Base-by-base conservation (phyloP, 192 early-diverging fungal genomes). In the Geranomyces variabilis region DNA sequence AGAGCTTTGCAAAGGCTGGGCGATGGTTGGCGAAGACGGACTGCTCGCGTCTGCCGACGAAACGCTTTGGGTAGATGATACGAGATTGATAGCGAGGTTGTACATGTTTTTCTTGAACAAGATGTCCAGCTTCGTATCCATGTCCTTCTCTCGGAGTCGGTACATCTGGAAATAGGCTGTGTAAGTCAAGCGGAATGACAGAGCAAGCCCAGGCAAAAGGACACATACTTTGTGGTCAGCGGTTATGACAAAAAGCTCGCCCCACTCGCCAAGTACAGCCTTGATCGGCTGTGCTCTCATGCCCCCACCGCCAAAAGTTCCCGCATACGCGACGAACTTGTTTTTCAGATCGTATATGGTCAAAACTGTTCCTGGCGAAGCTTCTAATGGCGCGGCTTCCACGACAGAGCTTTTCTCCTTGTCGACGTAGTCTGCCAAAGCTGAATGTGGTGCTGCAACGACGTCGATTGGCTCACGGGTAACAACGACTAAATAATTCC, bases 51-150 rank as follows among this genome's bases (percentile, higher is more conserved):
- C 17, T 4, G 63, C 63, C 22, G 22, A 26, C 19, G 78, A 44
- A 17, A 43, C 48, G 46, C 60, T 45, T 17, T 64, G 51, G 21
- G 77, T 67, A 8, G 78, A 43, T 45, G 66, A 65, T n/a, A 84
- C 94, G 69, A 98, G 76, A 72, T 91, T 92, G 61, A 98, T 90
- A 0, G 96, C 93, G 21, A 96, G 80, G 6, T 89, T 83, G 74
- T 96, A 97, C 80, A 96, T 82, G 75, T 97, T 95, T 70, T 95
- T 88, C 29, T 89, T 89, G 78, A 93, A 96, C 26, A 96, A 76
- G 12, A 93, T 90, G 51, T 96, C 94, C 36, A 97, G 83, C 73
- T 94, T 93, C 45, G 92, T 84, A 17, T 90, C 79, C 21, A 96
- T 88, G 56, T 95, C 92, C 79, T 91, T 94, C 68, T 99, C 96